Percentiles rank a stretch among this genome's conserved stretches.
These are phyloP conservation scores for Cryptosporidium ryanae DNA, from an alignment of 169 alveolate species.

Conservation along the genomic window DNA sequence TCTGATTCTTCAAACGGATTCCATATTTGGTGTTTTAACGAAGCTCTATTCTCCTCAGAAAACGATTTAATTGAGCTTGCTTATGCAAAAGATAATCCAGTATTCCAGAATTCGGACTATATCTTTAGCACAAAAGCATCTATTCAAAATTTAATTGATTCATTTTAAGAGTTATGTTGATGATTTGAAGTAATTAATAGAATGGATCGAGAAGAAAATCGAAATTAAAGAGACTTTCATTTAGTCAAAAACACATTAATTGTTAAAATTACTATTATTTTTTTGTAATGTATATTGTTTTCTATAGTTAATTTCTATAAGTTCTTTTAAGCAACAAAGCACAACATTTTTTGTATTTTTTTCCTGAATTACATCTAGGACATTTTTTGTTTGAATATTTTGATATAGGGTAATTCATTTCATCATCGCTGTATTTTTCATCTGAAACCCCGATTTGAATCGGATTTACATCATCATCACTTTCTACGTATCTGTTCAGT, in stretches of 20 bases:
- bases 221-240: too few relatives aligned
- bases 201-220: not conserved
- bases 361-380: conserved; percentile 70
- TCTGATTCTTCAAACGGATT: conserved; percentile 46
- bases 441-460: not conserved
- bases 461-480: conserved; percentile 6
- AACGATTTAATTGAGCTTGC: conserved; percentile 56
- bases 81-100: conserved; percentile 14
- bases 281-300: not conserved
- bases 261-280: not conserved
- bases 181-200: too few relatives aligned
- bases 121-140: conserved; percentile 44
- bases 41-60: conserved; percentile 60
- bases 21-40: conserved; percentile 65
- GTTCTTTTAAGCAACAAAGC: conserved; percentile 19
- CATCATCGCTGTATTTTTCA: conserved; percentile 55
- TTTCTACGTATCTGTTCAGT: conserved; percentile 19
- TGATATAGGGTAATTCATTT: conserved; percentile 64
- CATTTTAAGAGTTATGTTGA: conserved; percentile 8
- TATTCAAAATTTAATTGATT: conserved; percentile 34
- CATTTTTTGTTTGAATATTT: conserved; percentile 65
- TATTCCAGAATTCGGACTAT: not conserved
- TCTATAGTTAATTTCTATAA: not conserved
- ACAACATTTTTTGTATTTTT: conserved; percentile 64
- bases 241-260: too few relatives aligned